Conservation (phyloP, 139 green algal species). For the Ettlia oleoabundans region DNA sequence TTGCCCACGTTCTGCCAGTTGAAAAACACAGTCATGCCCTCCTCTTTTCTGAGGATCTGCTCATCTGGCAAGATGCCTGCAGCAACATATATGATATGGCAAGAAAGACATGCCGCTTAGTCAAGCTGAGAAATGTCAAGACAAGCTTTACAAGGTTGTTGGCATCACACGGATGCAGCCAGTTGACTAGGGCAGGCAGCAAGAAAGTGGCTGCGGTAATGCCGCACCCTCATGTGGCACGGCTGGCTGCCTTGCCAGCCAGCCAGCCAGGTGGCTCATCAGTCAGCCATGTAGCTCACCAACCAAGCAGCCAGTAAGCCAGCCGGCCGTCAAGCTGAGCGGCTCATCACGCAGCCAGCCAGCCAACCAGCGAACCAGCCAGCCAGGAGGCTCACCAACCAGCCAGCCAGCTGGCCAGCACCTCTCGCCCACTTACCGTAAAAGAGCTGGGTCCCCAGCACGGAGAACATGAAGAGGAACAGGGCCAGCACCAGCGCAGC, state of each 20-base stretch:
- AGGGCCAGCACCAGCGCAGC: not conserved
- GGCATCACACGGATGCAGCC: no score
- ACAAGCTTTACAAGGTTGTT: no score
- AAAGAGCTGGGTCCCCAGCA: not conserved
- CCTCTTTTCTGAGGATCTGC: not conserved
- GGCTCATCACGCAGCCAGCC: no score
- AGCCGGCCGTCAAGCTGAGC: no score
- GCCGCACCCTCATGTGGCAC: no score
- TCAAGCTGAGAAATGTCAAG: not conserved
- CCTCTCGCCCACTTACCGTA: not conserved
- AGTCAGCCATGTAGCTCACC: not conserved
- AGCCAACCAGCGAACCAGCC: not conserved
- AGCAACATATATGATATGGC: no score
- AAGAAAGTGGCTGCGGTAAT: no score
- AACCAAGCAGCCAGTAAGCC: no score
- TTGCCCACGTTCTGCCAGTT: not conserved
- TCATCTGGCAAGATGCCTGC: not conserved
- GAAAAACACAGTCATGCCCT: not conserved
- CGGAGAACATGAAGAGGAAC: not conserved
- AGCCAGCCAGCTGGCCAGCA: not conserved
- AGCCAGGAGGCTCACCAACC: not conserved
- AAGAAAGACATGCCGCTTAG: not conserved
- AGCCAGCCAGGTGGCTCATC: not conserved
- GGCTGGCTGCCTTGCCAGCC: no score
- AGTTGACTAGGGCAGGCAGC: no score